Evolutionary conservation across 2,329 filamentous ascomycete species (phyloP).

Genomic region (Penicillium sclerotiorum): DNA sequence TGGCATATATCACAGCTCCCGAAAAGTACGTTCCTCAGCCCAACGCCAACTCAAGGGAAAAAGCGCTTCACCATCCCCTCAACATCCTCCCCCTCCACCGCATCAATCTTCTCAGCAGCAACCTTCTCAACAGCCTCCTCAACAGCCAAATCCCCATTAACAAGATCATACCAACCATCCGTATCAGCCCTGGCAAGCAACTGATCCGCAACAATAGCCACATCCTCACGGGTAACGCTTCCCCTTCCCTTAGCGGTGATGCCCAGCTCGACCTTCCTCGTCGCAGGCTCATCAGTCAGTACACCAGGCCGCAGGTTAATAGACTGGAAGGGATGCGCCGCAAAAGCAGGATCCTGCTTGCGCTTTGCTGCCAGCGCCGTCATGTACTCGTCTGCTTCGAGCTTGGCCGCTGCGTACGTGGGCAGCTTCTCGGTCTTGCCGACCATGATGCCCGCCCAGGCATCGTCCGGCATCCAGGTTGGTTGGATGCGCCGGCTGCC

Average conservation of each 20-base stretch:
- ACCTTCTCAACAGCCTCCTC: constrained; percentile 51
- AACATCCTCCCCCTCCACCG: constrained; percentile 55
- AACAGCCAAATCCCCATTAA: constrained; percentile 53
- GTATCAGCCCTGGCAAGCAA: constrained; percentile 53
- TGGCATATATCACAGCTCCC: constrained; percentile 2
- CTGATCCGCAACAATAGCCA: constrained; percentile 54
- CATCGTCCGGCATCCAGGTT: constrained; percentile 54
- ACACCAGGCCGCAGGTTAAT: constrained; percentile 56
- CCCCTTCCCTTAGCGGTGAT: constrained; percentile 47
- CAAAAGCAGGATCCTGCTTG: constrained; percentile 18
- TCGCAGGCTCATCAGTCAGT: constrained; percentile 52
- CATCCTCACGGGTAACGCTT: constrained; percentile 52
- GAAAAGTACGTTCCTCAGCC: too few species aligned
- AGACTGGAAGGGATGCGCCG: constrained; percentile 44
- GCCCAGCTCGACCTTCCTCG: constrained; percentile 53
- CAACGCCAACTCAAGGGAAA: constrained; percentile 17
- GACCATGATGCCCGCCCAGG: constrained; percentile 50
- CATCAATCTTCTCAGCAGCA: constrained; percentile 49
- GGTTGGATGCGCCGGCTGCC: constrained; percentile 53
- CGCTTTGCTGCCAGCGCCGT: constrained; percentile 47
- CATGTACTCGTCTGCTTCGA: constrained; percentile 59
- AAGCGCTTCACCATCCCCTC: constrained; percentile 46
- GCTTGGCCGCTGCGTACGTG: constrained; percentile 57
- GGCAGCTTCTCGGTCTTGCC: constrained; percentile 54
- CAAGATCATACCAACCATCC: constrained; percentile 57